These are phyloP conservation scores for Tardiomyces blankii DNA, from an alignment of 1,139 yeast species.

Conservation along the genomic window DNA sequence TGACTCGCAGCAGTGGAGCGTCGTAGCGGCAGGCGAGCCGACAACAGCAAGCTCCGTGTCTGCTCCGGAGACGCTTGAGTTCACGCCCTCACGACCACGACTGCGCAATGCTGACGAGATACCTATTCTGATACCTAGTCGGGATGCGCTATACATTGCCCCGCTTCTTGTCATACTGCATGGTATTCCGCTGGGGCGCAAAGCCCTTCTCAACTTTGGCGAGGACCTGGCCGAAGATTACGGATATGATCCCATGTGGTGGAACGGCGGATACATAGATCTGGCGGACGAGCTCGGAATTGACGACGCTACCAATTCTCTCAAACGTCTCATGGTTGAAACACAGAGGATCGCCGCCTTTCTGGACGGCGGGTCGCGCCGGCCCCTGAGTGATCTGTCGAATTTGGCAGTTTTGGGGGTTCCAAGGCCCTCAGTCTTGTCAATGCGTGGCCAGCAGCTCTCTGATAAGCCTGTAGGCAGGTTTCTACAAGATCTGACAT, in stretches of 20 bases:
- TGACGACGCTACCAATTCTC: slow-evolving; percentile 7
- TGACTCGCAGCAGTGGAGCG: slow-evolving; percentile 18
- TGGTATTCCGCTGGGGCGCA: slow-evolving; percentile 31
- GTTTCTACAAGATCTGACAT: slow-evolving; percentile 10
- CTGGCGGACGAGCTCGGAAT: slow-evolving; percentile 10
- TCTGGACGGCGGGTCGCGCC: slow-evolving; percentile 29
- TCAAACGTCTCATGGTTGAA: slow-evolving; percentile 24
- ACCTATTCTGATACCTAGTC: slow-evolving; percentile 30
- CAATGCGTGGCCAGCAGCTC: slow-evolving; percentile 18
- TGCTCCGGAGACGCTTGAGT: not conserved
- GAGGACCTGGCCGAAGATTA: slow-evolving; percentile 22
- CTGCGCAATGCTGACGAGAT: slow-evolving; percentile 13
- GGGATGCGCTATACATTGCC: slow-evolving; percentile 27
- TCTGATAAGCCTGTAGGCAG: slow-evolving; percentile 14
- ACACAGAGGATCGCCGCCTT: slow-evolving; percentile 35
- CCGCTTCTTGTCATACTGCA: slow-evolving; percentile 35
- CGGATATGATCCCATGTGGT: slow-evolving; percentile 35
- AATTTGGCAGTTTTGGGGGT: slow-evolving; percentile 20
- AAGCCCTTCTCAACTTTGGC: slow-evolving; percentile 26
- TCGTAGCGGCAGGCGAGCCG: slow-evolving; percentile 11
- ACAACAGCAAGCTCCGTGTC: not conserved
- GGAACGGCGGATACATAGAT: slow-evolving; percentile 26
- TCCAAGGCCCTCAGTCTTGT: slow-evolving; percentile 16
- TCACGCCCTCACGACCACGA: slow-evolving; percentile 4
- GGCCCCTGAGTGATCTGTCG: slow-evolving; percentile 32